phyloP scores from a whole-genome alignment of 1,139 yeast species.

The Candida pseudoviswanathii region DNA sequence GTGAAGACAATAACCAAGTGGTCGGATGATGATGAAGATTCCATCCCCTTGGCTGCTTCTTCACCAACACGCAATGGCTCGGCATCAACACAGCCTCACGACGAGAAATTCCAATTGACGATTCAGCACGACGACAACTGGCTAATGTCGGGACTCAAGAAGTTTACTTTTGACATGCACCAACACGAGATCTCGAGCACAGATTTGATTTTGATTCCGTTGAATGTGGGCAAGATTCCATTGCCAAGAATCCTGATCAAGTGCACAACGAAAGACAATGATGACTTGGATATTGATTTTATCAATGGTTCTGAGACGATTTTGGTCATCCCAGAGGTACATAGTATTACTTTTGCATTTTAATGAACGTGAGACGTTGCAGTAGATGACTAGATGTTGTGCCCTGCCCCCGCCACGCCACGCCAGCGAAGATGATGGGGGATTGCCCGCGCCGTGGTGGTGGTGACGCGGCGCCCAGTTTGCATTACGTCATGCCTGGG shows the following conservation, averaged over 20 bases:
- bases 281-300: constrained; percentile 61
- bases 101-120: constrained; percentile 27
- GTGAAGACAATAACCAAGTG: constrained; percentile 51
- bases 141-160: constrained; percentile 69
- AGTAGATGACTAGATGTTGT: too few species aligned
- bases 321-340: constrained; percentile 72
- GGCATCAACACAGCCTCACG: neutral
- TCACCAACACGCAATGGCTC: constrained; percentile 21
- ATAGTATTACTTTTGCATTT: constrained; percentile 61
- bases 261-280: constrained; percentile 25
- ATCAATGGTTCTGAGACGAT: constrained; percentile 69
- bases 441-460: too few species aligned
- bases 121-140: constrained; percentile 53
- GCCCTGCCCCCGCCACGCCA: too few species aligned
- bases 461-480: too few species aligned
- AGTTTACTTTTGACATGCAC: constrained; percentile 40
- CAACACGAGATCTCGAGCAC: constrained; percentile 21
- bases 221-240: constrained; percentile 70
- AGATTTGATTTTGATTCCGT: constrained; percentile 63
- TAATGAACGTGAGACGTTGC: constrained; percentile 20
- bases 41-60: constrained; percentile 28
- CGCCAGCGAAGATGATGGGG: too few species aligned
- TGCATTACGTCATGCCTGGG: too few species aligned
- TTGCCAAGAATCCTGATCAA: constrained; percentile 66
- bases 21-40: constrained; percentile 26